Base-by-base conservation (phyloP, 345 rosid species). In the Eutrema heterophyllum region DNA sequence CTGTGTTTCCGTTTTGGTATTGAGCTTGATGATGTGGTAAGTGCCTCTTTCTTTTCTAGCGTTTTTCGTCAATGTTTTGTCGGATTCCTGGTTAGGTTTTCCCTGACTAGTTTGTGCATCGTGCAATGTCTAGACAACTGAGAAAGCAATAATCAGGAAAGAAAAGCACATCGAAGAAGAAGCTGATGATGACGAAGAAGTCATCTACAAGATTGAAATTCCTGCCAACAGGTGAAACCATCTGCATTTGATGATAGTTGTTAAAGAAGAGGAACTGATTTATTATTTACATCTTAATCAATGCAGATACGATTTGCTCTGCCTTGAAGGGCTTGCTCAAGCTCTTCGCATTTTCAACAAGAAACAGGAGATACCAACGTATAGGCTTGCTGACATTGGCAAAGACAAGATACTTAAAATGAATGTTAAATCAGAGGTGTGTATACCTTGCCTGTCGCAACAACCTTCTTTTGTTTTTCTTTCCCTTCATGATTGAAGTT, bases 291-390 rank as follows among this genome's bases (percentile, higher is more conserved):
- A 13, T 62, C 4, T 51, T 36, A 27, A 71, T 29, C 49, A 44
- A 3, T 30, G 71, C 84, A 95, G 99, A 80, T 90, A 90, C 10
- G 99, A 95, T 85, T 84, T 95, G 76, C 97, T 95, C 41, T 95
- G 97, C 82, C 92, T 89, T 7, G 97, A 92, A 84, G 99, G 99
- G 53, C 83, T 95, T 79, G 97, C 98, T n/a, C 94, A 81, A 85
- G 88, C 99, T 71, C 98, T 95, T 38, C 89, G 94, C 5, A 48
- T 92, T 79, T 95, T 95, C 84, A 88, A 79, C 64, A 56, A 81
- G 73, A 81, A 85, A 77, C 87, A 92, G 55, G 78, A 80, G 74
- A 76, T 81, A 14, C 99, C 99, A 2, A 73, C 45, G 0, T 90
- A 85, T 56, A 70, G 30, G 7, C 75, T 91, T 63, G 56, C 87